Percentiles rank a stretch among this genome's conserved stretches.
Evolutionary conservation across 805 yeast species (phyloP).

Genomic region (Spathaspora arborariae): DNA sequence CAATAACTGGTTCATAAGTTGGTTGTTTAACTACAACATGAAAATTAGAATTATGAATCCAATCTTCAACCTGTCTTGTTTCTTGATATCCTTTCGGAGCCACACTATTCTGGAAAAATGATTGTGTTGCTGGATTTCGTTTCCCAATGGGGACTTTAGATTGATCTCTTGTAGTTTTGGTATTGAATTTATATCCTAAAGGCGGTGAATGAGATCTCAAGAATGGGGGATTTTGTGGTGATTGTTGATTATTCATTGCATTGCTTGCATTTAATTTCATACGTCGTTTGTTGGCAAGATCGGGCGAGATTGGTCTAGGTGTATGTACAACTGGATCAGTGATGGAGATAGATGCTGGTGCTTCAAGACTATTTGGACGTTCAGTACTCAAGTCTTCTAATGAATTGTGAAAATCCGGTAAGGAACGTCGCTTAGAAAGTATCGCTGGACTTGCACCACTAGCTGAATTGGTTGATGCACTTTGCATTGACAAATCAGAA

Average conservation of each 20-base stretch:
- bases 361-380: not conserved
- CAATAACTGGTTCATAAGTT: conserved; percentile 11
- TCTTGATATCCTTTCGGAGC: conserved; percentile 7
- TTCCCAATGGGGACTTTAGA: not conserved
- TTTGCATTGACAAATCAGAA: conserved; percentile 35
- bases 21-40: conserved; percentile 5
- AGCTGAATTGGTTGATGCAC: conserved; percentile 20
- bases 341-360: not conserved
- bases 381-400: conserved; percentile 23
- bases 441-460: conserved; percentile 6
- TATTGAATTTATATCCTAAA: conserved; percentile 6
- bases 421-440: conserved; percentile 20
- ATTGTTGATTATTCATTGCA: conserved; percentile 2
- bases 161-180: not conserved
- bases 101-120: conserved; percentile 2
- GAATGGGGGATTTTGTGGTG: not conserved
- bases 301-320: conserved; percentile 6
- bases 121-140: not conserved
- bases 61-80: conserved; percentile 8
- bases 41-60: conserved; percentile 5
- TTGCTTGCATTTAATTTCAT: not conserved
- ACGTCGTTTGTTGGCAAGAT: conserved; percentile 6
- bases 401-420: conserved; percentile 17
- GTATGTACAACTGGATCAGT: not conserved
- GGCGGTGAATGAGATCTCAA: conserved; percentile 10